These are phyloP conservation scores for Arbutus unedo DNA, from an alignment of 148 eudicot genomes.

Conservation along the genomic window DNA sequence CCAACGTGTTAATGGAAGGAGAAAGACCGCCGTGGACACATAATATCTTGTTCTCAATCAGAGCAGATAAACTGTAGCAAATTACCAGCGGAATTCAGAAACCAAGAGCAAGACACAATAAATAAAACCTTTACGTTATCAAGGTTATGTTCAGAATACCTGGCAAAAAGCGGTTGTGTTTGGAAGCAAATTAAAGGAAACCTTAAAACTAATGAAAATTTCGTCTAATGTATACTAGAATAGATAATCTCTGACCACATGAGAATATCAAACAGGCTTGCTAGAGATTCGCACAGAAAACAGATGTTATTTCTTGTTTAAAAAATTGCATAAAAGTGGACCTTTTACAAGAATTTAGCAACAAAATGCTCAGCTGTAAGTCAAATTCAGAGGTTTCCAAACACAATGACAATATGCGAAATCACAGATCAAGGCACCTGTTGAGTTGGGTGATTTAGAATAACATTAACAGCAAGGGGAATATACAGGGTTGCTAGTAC, in stretches of 20 bases:
- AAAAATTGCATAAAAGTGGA: background rate
- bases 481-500: background rate
- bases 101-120: background rate
- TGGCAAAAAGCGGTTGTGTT: background rate
- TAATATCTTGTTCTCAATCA: constrained; percentile 90
- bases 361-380: background rate
- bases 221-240: background rate
- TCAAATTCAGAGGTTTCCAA: background rate
- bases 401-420: constrained; percentile 7
- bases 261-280: background rate
- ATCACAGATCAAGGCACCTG: background rate
- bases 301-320: background rate
- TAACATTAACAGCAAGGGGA: background rate
- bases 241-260: background rate
- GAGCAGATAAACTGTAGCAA: constrained; percentile 72
- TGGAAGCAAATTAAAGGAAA: constrained; percentile 4
- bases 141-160: background rate
- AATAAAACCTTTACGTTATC: background rate
- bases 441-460: background rate
- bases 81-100: constrained; percentile 11
- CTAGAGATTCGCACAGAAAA: background rate
- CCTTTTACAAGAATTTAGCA: background rate
- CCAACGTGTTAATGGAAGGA: constrained; percentile 69
- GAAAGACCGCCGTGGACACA: constrained; percentile 96
- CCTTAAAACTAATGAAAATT: background rate